Percentiles rank a stretch among this genome's conserved stretches.
Conservation (phyloP, 1,139 yeast species). For the Wickerhamomyces sp. region DNA sequence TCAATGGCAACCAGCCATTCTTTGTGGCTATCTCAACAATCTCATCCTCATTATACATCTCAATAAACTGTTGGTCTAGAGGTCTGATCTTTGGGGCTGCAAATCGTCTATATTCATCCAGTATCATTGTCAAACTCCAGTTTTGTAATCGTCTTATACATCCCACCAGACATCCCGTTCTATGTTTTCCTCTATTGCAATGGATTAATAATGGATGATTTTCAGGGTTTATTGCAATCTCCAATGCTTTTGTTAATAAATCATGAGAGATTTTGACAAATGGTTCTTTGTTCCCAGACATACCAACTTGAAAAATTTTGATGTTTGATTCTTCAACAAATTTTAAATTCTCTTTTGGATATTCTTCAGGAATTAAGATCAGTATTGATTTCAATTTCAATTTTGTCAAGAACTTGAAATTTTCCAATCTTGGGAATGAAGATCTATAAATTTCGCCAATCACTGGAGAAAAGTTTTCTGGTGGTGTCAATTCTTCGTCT, state of each 20-base stretch:
- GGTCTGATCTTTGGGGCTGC: conserved; percentile 95
- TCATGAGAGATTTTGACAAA: conserved; percentile 80
- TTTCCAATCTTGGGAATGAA: conserved; percentile 83
- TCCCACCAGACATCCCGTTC: conserved; percentile 95
- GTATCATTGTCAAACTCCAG: conserved; percentile 90
- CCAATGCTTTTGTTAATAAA: conserved; percentile 73
- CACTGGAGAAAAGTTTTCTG: conserved; percentile 89
- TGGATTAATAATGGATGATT: conserved; percentile 92
- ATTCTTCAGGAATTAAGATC: conserved; percentile 86
- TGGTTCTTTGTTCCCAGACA: conserved; percentile 95
- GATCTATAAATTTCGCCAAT: conserved; percentile 77
- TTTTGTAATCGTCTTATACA: conserved; percentile 81
- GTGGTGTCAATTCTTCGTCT: conserved; percentile 42
- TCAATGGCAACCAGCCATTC: conserved; percentile 58
- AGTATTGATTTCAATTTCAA: conserved; percentile 68
- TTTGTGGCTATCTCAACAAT: conserved; percentile 48
- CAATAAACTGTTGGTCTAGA: conserved; percentile 92
- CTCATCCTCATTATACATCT: conserved; percentile 68
- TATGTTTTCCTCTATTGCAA: conserved; percentile 93
- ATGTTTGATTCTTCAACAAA: conserved; percentile 61
- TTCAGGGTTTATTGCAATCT: conserved; percentile 72
- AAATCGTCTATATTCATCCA: conserved; percentile 90
- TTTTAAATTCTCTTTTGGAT: conserved; percentile 69
- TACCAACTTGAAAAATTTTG: conserved; percentile 76
- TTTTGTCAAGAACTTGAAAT: conserved; percentile 61